These are phyloP conservation scores for Eimeria praecox DNA, from an alignment of 169 alveolate species.

Conservation along the genomic window DNA sequence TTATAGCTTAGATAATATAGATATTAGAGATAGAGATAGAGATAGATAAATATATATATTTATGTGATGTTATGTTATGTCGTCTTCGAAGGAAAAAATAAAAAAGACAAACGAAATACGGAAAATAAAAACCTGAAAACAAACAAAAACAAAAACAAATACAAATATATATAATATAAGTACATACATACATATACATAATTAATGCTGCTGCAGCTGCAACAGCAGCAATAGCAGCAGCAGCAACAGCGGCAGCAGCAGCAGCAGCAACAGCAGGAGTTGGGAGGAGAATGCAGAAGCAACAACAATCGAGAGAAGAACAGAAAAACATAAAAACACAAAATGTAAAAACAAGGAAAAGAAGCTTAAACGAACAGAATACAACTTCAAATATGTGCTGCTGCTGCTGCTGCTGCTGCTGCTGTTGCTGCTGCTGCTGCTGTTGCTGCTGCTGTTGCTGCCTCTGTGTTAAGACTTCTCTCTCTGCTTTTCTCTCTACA, in stretches of 20 bases:
- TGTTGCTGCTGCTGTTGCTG: too few relatives aligned
- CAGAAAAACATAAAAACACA: background rate
- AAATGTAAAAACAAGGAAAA: background rate
- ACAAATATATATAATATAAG: background rate
- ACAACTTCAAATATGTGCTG: too few relatives aligned
- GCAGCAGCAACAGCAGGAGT: too few relatives aligned
- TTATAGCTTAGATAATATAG: too few relatives aligned
- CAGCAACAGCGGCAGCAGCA: background rate
- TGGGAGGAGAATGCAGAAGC: background rate
- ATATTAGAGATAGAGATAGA: too few relatives aligned
- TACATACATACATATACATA: background rate
- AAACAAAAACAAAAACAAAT: background rate
- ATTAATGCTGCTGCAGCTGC: too few relatives aligned
- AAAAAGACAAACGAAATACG: too few relatives aligned
- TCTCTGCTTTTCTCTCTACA: background rate
- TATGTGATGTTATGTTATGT: too few relatives aligned
- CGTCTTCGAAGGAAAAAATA: too few relatives aligned
- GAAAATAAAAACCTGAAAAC: background rate
- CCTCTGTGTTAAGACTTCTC: background rate
- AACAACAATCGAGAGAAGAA: background rate
- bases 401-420: too few relatives aligned
- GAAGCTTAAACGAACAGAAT: background rate
- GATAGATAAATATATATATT: too few relatives aligned
- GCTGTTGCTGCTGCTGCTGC: too few relatives aligned
- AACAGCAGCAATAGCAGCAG: background rate